Evolutionary conservation across 805 yeast genomes (phyloP), one percentile per base, ranked within the genome.

Genomic region (Cyberlindnera maritima): DNA sequence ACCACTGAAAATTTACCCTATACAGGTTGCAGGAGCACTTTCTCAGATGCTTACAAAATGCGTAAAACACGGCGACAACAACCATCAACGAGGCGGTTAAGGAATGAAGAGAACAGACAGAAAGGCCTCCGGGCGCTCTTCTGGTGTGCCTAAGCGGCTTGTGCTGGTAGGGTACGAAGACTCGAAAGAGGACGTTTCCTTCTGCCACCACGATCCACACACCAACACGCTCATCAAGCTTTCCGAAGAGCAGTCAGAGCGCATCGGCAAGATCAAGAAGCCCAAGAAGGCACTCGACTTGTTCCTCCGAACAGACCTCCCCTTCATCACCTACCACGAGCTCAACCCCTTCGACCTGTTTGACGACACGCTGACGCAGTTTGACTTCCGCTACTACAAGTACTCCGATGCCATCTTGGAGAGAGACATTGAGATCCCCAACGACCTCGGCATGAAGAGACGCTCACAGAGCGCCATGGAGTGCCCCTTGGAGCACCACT

Each of bases 291-390:
- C 51, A 6, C 47, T 47, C 17, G 13, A 31, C 11, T 37, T 44
- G 29, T 55, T 55, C 21, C 38, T 60, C 13, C 18, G 44, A 7
- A 45, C 57, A 4, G 56, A 56, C 32, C 41, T 58, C 9, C 64
- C 64, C 6, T 53, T 54, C 28, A 53, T 60, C 11, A 46, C 51
- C 25, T 51, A 42, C 38, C 59, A 54, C 19, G 60, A 57, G 15
- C 40, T 51, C 3, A 52, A 57, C 39, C 53, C 52, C 1, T 57
- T 59, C 32, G 57, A 52, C 6, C 12, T 55, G 18, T 39, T 48
- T 36, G 61, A 59, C 43, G 47, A 47, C 1, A 41, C 41, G 10
- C 45, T 48, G 5, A 4, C 36, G 2, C 25, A 25, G 6, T 39
- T 54, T 3, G 35, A 52, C 1, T 38, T 50, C 2, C 43, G 53